phyloP scores from a whole-genome alignment of 2,329 filamentous ascomycete species.

The Colletotrichum sp. region DNA sequence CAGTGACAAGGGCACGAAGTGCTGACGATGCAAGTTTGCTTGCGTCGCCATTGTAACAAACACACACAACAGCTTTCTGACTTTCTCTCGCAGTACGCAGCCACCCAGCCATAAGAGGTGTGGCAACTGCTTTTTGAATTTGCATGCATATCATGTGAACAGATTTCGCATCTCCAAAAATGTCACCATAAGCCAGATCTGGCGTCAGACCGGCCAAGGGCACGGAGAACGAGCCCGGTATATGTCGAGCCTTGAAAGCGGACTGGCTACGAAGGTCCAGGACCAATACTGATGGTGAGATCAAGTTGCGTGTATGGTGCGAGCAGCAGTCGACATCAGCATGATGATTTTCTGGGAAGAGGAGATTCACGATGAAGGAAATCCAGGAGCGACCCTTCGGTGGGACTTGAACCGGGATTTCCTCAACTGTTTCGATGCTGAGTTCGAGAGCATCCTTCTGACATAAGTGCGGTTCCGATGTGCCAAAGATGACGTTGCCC shows the following conservation, averaged over 20 bases:
- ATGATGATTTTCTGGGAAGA: not conserved
- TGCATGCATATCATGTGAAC: not conserved
- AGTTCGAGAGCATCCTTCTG: not conserved
- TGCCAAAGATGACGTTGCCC: conserved; percentile 15
- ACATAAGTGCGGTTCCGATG: not conserved
- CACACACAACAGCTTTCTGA: not conserved
- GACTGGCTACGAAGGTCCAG: not conserved
- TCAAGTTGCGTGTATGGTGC: not conserved
- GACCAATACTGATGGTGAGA: not conserved
- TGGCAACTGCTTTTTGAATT: not conserved
- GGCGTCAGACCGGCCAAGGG: not conserved
- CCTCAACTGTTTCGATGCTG: not conserved
- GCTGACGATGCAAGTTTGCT: not conserved
- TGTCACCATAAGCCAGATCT: not conserved
- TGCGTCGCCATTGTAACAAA: conserved; percentile 9
- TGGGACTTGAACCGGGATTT: not conserved
- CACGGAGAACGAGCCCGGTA: not conserved
- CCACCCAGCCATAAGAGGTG: not conserved
- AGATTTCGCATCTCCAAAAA: conserved; percentile 4
- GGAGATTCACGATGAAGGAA: not conserved
- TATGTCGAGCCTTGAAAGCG: not conserved
- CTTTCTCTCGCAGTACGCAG: not conserved
- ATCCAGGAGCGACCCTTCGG: not conserved
- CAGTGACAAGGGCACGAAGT: not conserved
- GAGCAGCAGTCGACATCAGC: not conserved